Evolutionary conservation across 1,284 basidiomycete genomes (phyloP), one percentile per base, ranked within the genome.

Genomic region (Mycocalia duriaeana): DNA sequence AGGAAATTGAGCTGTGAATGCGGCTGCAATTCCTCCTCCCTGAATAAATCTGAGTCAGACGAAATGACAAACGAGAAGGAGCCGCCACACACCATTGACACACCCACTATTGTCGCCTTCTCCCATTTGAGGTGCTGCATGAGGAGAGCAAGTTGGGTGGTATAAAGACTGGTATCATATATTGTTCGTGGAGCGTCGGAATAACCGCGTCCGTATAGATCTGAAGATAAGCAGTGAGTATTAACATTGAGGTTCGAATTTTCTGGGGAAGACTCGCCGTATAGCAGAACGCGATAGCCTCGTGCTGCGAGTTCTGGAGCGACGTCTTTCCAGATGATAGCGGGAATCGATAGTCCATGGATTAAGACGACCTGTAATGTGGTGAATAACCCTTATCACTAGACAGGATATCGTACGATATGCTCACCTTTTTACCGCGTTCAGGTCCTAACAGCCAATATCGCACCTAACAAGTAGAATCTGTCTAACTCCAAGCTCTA

Each of bases 191-290:
- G 87, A 1, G 85, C 85, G 52, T 88, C 87, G 1, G 85, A 85
- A 62, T 89, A 90, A 7, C 88, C 88, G 26, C 87, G 75, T 13
- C 87, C 88, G 50, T 88, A 89, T 13, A 90, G 69, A 65, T 90
- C 87, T 88, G 52, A 13, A 11, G 34, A 14, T 31, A n/a, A 23
- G 36, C 7, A 11, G 9, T 19, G 18, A 38, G 8, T 8, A 9
- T 8, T 28, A 45, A 52, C 76, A 76, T 18, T 77, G 23, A 7
- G 19, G 34, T 5, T 47, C 38, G 42, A 24, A 35, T 18, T 46
- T 22, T 42, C 5, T 37, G 16, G 49, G 20, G 40, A 35, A 26
- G 42, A 25, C 67, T 23, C 16, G 85, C 85, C 86, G 54, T 87
- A 90, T 5, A 88, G 69, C 20, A 90, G 70, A 45, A 90, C 80